A percentile compares a stretch with the other conserved stretches of the same genome.
Evolutionary conservation across 345 rosid genomes (phyloP).

Genomic region (Populus nigra): DNA sequence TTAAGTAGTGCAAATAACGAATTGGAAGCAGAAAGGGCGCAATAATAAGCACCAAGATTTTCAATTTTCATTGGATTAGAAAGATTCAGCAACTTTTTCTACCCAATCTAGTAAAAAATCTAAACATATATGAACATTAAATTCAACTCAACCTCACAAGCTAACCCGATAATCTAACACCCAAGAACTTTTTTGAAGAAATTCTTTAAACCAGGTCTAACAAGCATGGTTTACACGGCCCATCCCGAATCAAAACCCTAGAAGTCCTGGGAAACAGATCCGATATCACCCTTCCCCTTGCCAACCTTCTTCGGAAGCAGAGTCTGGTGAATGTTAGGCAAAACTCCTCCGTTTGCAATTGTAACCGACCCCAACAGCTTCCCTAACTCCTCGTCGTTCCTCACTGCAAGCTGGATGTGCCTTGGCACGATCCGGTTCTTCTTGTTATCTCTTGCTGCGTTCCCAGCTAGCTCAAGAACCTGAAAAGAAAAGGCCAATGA

Average conservation of each 20-base stretch:
- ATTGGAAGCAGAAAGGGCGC: no score
- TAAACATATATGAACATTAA: no score
- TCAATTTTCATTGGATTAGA: no score
- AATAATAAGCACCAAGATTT: no score
- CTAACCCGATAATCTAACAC: no score
- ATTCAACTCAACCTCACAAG: no score
- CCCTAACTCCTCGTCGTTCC: conserved; percentile 66
- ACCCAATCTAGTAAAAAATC: no score
- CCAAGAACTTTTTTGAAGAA: no score
- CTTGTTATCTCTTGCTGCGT: conserved; percentile 78
- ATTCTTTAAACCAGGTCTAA: no score
- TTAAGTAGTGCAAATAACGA: no score
- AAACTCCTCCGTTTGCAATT: conserved; percentile 67
- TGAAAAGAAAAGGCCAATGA: neutral
- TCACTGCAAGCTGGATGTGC: conserved; percentile 72
- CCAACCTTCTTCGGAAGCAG: conserved; percentile 54
- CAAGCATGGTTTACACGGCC: neutral
- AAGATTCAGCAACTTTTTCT: no score
- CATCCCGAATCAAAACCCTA: neutral
- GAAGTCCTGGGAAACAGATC: conserved; percentile 58
- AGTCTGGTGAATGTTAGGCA: conserved; percentile 64
- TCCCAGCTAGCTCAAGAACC: conserved; percentile 74
- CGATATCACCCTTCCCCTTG: conserved; percentile 55
- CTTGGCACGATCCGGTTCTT: conserved; percentile 66
- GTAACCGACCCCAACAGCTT: conserved; percentile 63